These are phyloP conservation scores for Rhizopus sp. DNA, from an alignment of 371 early-diverging fungal genomes.

Conservation along the genomic window DNA sequence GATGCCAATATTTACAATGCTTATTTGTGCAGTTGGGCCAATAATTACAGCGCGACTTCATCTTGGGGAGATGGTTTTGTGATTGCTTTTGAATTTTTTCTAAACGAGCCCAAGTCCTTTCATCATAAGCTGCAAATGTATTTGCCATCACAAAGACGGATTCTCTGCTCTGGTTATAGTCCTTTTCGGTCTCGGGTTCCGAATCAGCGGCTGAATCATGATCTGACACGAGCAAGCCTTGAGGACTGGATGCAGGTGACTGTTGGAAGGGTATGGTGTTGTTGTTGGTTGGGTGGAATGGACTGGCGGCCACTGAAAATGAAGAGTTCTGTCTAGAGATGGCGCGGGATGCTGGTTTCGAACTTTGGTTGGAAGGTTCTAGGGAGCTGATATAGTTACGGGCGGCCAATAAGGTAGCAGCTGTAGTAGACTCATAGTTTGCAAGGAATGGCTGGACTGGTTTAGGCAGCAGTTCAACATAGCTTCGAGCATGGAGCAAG, in stretches of 20 bases:
- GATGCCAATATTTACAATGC: conserved; percentile 61
- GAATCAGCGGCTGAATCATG: conserved; percentile 3
- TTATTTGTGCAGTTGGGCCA: conserved; percentile 67
- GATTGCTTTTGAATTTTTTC: conserved; percentile 43
- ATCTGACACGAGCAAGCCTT: neutral
- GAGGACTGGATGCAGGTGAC: neutral
- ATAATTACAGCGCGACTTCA: conserved; percentile 56
- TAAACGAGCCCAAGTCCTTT: conserved; percentile 31
- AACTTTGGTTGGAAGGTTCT: neutral
- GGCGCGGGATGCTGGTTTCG: too few relatives aligned
- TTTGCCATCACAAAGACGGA: conserved; percentile 4
- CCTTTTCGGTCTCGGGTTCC: neutral
- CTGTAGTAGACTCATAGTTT: conserved; percentile 4
- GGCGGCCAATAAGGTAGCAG: neutral
- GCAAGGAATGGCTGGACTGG: conserved; percentile 4
- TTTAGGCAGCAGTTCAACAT: conserved; percentile 2
- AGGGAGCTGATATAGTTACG: conserved; percentile 3
- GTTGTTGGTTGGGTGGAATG: neutral
- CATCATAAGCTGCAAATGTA: conserved; percentile 9
- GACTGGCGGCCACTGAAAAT: conserved; percentile 1
- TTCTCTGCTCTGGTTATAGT: neutral
- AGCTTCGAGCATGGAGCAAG: neutral
- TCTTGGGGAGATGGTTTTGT: conserved; percentile 35
- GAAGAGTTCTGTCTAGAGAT: neutral
- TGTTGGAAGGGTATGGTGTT: neutral